Percentiles rank a stretch among this genome's conserved stretches.
Evolutionary conservation across 352 stramenopile genomes (phyloP).

Genomic region (Globisporangium parvum): DNA sequence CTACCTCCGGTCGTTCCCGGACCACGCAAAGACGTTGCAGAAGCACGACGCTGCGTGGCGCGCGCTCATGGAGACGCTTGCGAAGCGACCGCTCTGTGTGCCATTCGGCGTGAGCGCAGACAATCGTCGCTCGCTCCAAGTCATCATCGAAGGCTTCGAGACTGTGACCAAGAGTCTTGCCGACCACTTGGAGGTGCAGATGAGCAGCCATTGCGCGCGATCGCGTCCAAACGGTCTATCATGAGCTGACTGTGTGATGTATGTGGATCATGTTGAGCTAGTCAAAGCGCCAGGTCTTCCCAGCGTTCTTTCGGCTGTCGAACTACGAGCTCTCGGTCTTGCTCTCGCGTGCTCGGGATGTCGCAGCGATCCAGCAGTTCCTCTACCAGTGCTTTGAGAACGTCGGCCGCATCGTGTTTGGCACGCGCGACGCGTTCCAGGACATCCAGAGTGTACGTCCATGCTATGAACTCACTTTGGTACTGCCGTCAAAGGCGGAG

Average conservation of each 20-base stretch:
- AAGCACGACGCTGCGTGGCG: constrained; percentile 52
- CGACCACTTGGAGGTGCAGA: constrained; percentile 46
- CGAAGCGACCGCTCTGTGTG: constrained; percentile 47
- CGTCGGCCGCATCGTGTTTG: constrained; percentile 50
- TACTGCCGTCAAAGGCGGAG: too few species aligned
- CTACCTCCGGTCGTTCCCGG: constrained; percentile 52
- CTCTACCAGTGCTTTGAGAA: constrained; percentile 70
- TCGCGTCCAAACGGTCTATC: too few species aligned
- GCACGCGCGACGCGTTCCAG: constrained; percentile 48
- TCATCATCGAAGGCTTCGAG: constrained; percentile 50
- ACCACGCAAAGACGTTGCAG: constrained; percentile 47
- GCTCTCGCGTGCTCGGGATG: constrained; percentile 39
- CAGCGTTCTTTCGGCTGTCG: constrained; percentile 55
- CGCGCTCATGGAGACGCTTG: constrained; percentile 33
- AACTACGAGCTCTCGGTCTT: constrained; percentile 52
- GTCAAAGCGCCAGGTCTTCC: constrained; percentile 56
- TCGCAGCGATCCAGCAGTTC: constrained; percentile 45
- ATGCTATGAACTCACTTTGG: not conserved
- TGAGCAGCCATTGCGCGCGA: not conserved
- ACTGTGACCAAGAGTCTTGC: constrained; percentile 33
- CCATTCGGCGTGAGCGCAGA: constrained; percentile 46
- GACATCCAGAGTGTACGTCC: constrained; percentile 39
- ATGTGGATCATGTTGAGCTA: constrained; percentile 11
- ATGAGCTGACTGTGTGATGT: not conserved
- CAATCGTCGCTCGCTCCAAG: constrained; percentile 30